Conservation (phyloP, 1,139 yeast species). For the Ashbya aceris region DNA sequence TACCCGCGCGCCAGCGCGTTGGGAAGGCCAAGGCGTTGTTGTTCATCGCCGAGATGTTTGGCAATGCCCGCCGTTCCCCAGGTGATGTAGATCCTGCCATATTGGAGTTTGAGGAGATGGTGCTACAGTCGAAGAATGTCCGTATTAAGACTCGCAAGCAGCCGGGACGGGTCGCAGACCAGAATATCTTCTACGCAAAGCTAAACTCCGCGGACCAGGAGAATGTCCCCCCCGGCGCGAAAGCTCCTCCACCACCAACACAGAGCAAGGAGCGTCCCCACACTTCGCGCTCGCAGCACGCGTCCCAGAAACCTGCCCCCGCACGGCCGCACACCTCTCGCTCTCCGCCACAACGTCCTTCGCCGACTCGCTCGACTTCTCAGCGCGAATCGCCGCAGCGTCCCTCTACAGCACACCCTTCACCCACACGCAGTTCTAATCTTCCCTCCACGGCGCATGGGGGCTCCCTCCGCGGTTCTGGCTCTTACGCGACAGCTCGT, state of each 20-base stretch:
- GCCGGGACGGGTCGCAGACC: not conserved
- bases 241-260: too few species aligned
- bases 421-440: not conserved
- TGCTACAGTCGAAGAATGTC: slow-evolving; percentile 56
- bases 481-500: too few species aligned
- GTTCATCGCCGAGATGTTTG: slow-evolving; percentile 48
- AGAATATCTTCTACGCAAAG: too few species aligned
- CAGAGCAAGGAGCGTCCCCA: too few species aligned
- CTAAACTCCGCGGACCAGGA: too few species aligned
- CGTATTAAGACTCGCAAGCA: slow-evolving; percentile 23
- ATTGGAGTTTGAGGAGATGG: slow-evolving; percentile 59
- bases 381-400: not conserved
- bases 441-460: not conserved
- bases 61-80: slow-evolving; percentile 46
- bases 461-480: too few species aligned
- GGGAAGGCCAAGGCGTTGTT: slow-evolving; percentile 53
- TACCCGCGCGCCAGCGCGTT: slow-evolving; percentile 42
- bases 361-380: too few species aligned
- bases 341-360: too few species aligned
- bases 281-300: too few species aligned
- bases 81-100: slow-evolving; percentile 48
- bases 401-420: slow-evolving; percentile 3
- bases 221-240: too few species aligned
- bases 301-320: not conserved
- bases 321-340: not conserved